These are phyloP conservation scores for Thalassiosira allenii DNA, from an alignment of 352 stramenopile genomes.

Conservation along the genomic window DNA sequence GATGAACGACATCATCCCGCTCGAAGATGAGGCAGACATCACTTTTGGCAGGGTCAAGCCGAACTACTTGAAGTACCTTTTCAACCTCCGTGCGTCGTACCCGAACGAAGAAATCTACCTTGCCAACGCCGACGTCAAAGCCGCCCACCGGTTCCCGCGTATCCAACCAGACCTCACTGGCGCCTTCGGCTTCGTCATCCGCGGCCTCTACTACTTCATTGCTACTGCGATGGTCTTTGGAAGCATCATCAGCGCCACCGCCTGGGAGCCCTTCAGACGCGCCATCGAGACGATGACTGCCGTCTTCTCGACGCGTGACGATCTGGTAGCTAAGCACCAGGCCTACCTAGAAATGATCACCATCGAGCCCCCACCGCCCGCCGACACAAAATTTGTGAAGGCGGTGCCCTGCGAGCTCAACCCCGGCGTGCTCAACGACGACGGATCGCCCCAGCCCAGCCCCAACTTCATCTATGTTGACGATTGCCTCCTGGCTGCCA, in stretches of 20 bases:
- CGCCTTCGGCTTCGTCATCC: constrained; percentile 39
- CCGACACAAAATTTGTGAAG: neutral
- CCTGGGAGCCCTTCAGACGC: constrained; percentile 42
- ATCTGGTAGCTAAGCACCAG: constrained; percentile 6
- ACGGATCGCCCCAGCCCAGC: neutral
- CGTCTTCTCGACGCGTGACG: neutral
- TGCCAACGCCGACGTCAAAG: constrained; percentile 17
- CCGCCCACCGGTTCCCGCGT: constrained; percentile 27
- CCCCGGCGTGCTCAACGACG: neutral
- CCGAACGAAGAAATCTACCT: constrained; percentile 10
- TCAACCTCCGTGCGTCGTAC: constrained; percentile 27
- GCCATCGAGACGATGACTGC: constrained; percentile 14
- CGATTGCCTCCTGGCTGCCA: constrained; percentile 5
- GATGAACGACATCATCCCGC: constrained; percentile 35
- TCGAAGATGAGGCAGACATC: constrained; percentile 6
- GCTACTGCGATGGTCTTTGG: constrained; percentile 54
- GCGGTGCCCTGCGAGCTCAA: neutral
- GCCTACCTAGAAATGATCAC: constrained; percentile 27
- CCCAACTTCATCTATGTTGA: constrained; percentile 23
- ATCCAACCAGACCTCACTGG: constrained; percentile 33
- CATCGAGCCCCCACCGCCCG: neutral
- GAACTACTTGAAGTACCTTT: constrained; percentile 30
- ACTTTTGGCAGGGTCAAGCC: constrained; percentile 63
- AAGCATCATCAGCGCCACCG: neutral
- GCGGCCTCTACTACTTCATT: neutral